These are phyloP conservation scores for Hordeum vulgare DNA, from an alignment of 176 grass and related monocot genomes.

Conservation along the genomic window DNA sequence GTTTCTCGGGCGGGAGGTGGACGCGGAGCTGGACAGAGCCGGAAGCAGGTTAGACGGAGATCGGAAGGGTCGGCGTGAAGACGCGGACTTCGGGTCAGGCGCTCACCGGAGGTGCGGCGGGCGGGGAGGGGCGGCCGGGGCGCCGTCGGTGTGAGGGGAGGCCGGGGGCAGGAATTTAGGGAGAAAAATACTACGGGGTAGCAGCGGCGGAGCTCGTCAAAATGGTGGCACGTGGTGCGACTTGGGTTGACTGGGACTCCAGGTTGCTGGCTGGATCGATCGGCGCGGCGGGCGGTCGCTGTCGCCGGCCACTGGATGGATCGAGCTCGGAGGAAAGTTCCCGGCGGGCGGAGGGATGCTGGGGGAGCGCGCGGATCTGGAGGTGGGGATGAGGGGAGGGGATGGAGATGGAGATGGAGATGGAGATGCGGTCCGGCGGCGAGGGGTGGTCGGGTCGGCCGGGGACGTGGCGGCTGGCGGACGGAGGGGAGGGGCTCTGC, in stretches of 20 bases:
- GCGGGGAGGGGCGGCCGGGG: not conserved
- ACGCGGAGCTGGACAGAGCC: not conserved
- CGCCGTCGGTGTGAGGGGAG: not conserved
- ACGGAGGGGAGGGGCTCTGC: not conserved
- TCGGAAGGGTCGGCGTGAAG: not conserved
- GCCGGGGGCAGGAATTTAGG: not conserved
- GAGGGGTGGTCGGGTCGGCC: not conserved
- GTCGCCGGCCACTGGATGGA: too few species aligned
- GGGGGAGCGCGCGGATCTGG: not conserved
- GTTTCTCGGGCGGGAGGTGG: conserved; percentile 20
- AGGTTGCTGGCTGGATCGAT: not conserved
- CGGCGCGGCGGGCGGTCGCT: too few species aligned
- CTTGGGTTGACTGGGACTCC: not conserved
- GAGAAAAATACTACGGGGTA: not conserved
- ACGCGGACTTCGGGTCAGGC: not conserved
- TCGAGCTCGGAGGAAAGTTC: not conserved
- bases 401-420: not conserved
- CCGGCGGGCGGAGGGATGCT: not conserved
- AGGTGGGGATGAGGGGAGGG: not conserved
- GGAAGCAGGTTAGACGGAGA: not conserved
- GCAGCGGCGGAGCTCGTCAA: not conserved
- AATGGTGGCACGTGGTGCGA: not conserved
- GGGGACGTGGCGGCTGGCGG: not conserved
- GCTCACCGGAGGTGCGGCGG: not conserved
- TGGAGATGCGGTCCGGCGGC: not conserved